These are phyloP conservation scores for Petasospora fabianii DNA, from an alignment of 1,139 yeast genomes.

Conservation along the genomic window DNA sequence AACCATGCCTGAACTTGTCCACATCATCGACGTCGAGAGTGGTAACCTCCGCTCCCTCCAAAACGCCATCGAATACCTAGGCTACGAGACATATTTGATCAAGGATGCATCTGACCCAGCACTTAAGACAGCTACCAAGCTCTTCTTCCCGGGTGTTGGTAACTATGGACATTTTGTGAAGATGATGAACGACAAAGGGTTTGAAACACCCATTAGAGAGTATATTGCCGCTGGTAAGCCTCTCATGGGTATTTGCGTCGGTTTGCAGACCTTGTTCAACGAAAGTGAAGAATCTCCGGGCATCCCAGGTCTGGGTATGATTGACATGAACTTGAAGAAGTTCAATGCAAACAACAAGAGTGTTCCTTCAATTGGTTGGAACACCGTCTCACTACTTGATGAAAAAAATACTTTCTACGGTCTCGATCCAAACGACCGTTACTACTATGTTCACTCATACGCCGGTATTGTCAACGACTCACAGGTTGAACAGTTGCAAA, in stretches of 20 bases:
- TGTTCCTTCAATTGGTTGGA: conserved; percentile 98
- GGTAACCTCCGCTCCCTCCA: conserved; percentile 88
- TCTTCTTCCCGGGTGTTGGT: conserved; percentile 92
- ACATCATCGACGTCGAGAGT: conserved; percentile 90
- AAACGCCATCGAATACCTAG: conserved; percentile 78
- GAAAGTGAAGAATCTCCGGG: conserved; percentile 73
- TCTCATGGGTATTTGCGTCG: conserved; percentile 96
- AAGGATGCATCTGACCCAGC: conserved; percentile 39
- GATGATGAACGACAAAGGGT: conserved; percentile 56
- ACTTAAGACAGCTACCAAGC: conserved; percentile 45
- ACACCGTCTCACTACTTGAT: conserved; percentile 37
- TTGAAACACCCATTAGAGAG: conserved; percentile 58
- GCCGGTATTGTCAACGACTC: conserved; percentile 59
- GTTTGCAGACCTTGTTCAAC: conserved; percentile 76
- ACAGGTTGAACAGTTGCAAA: conserved; percentile 31
- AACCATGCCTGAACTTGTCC: conserved; percentile 40
- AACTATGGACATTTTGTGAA: conserved; percentile 91
- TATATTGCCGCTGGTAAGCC: conserved; percentile 75
- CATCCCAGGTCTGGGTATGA: conserved; percentile 51
- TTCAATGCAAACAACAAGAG: conserved; percentile 66
- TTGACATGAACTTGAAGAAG: conserved; percentile 51
- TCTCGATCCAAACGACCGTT: conserved; percentile 61
- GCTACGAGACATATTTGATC: conserved; percentile 59
- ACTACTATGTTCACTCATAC: conserved; percentile 92
- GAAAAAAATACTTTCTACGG: conserved; percentile 45